These are phyloP conservation scores for Fusarium solani-melongenae DNA, from an alignment of 2,329 filamentous ascomycete genomes.

Conservation along the genomic window DNA sequence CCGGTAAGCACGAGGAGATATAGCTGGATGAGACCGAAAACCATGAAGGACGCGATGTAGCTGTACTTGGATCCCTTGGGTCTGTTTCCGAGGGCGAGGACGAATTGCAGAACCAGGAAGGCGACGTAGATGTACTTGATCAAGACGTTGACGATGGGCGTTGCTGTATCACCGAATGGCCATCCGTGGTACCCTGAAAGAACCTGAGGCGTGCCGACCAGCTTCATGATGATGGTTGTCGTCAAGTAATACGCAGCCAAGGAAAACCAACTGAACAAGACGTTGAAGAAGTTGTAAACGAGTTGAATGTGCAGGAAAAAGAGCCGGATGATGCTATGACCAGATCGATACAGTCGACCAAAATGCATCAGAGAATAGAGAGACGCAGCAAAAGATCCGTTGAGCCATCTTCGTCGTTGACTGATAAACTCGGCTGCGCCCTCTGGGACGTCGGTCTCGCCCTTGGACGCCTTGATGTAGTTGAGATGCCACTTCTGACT, in stretches of 20 bases:
- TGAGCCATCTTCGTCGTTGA: constrained; percentile 40
- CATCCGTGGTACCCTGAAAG: constrained; percentile 33
- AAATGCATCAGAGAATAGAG: constrained; percentile 42
- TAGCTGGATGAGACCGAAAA: constrained; percentile 37
- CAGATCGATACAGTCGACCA: constrained; percentile 36
- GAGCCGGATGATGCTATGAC: constrained; percentile 37
- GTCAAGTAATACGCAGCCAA: constrained; percentile 38
- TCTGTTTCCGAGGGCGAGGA: constrained; percentile 39
- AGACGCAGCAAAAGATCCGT: constrained; percentile 40
- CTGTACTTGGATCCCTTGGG: constrained; percentile 40
- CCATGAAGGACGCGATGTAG: constrained; percentile 39
- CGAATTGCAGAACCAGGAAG: constrained; percentile 39
- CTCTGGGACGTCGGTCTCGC: constrained; percentile 40
- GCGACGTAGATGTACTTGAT: constrained; percentile 39
- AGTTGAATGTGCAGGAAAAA: constrained; percentile 41
- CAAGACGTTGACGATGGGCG: constrained; percentile 38
- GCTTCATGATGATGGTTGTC: constrained; percentile 39
- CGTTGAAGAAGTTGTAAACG: constrained; percentile 39
- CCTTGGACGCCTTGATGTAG: constrained; percentile 42
- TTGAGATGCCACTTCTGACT: constrained; percentile 42
- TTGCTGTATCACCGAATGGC: constrained; percentile 37
- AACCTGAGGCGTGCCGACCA: constrained; percentile 36
- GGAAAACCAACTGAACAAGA: constrained; percentile 39
- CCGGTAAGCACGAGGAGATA: constrained; percentile 38
- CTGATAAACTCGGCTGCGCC: constrained; percentile 38